phyloP scores from a whole-genome alignment of 1,139 yeast species.

The Casaregolazyma lundiana region DNA sequence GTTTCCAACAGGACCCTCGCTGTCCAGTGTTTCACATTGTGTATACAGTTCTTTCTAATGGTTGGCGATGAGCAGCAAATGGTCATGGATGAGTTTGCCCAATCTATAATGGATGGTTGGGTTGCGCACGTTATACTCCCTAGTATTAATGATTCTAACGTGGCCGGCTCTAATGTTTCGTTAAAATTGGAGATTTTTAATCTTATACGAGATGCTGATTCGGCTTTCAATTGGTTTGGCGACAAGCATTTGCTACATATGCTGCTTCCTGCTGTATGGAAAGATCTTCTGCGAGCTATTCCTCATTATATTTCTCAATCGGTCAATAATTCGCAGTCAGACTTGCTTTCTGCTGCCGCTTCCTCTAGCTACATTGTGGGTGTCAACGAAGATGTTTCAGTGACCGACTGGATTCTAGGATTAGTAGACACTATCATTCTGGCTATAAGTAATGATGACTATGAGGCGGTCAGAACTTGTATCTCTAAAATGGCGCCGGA shows the following conservation, averaged over 20 bases:
- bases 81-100: slow-evolving; percentile 3
- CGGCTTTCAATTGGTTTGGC: slow-evolving; percentile 22
- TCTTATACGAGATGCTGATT: slow-evolving; percentile 28
- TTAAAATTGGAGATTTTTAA: slow-evolving; percentile 19
- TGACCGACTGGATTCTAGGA: slow-evolving; percentile 2
- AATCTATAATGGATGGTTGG: slow-evolving; percentile 7
- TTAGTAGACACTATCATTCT: slow-evolving; percentile 4
- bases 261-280: slow-evolving; percentile 8
- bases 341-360: not conserved
- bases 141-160: not conserved
- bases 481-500: slow-evolving; percentile 1
- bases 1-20: slow-evolving; percentile 24
- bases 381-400: not conserved
- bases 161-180: not conserved
- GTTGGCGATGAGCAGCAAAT: slow-evolving; percentile 21
- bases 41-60: slow-evolving; percentile 33
- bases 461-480: not conserved
- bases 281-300: slow-evolving; percentile 3
- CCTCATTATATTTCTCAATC: slow-evolving; percentile 6
- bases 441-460: slow-evolving; percentile 5
- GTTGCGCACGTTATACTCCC: slow-evolving; percentile 7
- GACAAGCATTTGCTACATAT: slow-evolving; percentile 1
- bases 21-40: slow-evolving; percentile 30
- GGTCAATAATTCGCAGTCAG: not conserved
- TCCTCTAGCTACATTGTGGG: not conserved